Evolutionary conservation across 371 early-diverging fungal species (phyloP).

Genomic region (Mucor circinelloides): DNA sequence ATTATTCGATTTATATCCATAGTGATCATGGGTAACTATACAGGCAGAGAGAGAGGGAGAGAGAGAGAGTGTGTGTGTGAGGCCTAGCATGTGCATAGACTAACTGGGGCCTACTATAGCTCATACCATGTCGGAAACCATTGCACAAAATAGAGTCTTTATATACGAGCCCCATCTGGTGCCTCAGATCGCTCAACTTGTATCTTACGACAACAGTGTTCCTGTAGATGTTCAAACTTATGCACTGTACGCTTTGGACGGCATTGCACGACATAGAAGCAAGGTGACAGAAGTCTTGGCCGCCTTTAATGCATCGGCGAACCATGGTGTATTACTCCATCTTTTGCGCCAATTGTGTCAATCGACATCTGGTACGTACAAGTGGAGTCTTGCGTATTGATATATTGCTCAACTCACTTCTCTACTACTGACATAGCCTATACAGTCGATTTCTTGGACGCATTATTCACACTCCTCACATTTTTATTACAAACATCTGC

Average conservation of each 20-base stretch:
- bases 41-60: background rate
- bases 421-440: slow-evolving; percentile 24
- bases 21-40: slow-evolving; percentile 65
- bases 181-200: slow-evolving; percentile 71
- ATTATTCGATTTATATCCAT: slow-evolving; percentile 78
- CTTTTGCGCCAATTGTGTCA: slow-evolving; percentile 60
- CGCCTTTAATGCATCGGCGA: slow-evolving; percentile 89
- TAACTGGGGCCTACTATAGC: background rate
- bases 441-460: slow-evolving; percentile 81
- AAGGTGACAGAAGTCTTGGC: slow-evolving; percentile 81
- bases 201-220: slow-evolving; percentile 44
- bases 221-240: slow-evolving; percentile 69
- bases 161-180: slow-evolving; percentile 87
- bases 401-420: background rate
- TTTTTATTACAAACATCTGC: slow-evolving; percentile 74
- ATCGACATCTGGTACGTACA: slow-evolving; percentile 6
- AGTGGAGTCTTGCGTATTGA: too few species aligned
- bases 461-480: slow-evolving; percentile 74
- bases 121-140: slow-evolving; percentile 27
- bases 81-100: too few species aligned
- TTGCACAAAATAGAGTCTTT: slow-evolving; percentile 76
- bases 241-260: slow-evolving; percentile 83
- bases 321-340: slow-evolving; percentile 90
- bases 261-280: slow-evolving; percentile 74
- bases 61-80: too few species aligned